These are phyloP conservation scores for Prunus yedoensis DNA, from an alignment of 331 rosid species.

Conservation along the genomic window DNA sequence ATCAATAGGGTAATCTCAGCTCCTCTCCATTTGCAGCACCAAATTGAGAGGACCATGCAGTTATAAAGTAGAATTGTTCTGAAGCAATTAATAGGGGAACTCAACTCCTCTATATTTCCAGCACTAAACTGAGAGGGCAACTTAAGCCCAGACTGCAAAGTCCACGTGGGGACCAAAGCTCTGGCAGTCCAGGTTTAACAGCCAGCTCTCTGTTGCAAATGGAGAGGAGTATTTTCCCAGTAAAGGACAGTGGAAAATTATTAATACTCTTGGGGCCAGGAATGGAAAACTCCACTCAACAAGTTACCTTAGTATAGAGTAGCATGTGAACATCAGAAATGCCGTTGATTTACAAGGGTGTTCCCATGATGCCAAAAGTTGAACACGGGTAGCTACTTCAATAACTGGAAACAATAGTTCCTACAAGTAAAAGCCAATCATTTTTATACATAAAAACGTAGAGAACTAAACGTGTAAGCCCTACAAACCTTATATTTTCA, in stretches of 20 bases:
- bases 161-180: not conserved
- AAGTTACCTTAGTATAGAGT: constrained; percentile 64
- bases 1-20: not conserved
- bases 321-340: constrained; percentile 64
- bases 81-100: not conserved
- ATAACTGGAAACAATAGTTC: constrained; percentile 74
- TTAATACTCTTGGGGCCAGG: not conserved
- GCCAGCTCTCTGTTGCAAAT: not conserved
- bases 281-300: not conserved
- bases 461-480: constrained; percentile 5
- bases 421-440: constrained; percentile 51
- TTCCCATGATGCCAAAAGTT: constrained; percentile 71
- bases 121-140: not conserved
- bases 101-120: not conserved
- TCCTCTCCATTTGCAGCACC: not conserved
- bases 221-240: not conserved
- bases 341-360: constrained; percentile 57
- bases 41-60: not conserved
- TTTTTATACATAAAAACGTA: constrained; percentile 21
- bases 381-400: constrained; percentile 44
- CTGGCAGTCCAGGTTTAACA: constrained; percentile 12
- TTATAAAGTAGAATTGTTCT: not conserved
- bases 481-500: not conserved
- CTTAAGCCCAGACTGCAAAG: not conserved
- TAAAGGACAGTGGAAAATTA: not conserved